Conservation (phyloP, 768 basidiomycete species). For the Boletus sensibilis region DNA sequence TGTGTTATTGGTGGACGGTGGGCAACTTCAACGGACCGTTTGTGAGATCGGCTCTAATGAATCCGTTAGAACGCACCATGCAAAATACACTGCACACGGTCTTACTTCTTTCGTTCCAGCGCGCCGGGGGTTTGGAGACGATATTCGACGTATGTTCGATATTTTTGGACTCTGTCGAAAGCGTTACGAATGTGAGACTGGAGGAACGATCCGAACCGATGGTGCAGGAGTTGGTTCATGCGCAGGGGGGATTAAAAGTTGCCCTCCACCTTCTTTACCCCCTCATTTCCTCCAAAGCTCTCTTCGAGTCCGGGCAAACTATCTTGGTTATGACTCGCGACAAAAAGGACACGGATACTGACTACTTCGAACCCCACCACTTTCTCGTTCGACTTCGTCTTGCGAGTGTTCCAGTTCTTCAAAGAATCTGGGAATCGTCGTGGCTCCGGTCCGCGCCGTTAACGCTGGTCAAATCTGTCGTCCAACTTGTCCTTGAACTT, state of each 20-base stretch:
- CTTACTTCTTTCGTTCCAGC: slow-evolving; percentile 71
- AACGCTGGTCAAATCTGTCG: slow-evolving; percentile 69
- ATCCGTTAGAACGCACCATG: slow-evolving; percentile 63
- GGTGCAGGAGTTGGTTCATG: slow-evolving; percentile 68
- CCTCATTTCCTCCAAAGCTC: slow-evolving; percentile 73
- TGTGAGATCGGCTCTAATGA: neutral
- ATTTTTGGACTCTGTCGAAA: slow-evolving; percentile 59
- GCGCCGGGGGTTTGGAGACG: slow-evolving; percentile 66
- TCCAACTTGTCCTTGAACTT: slow-evolving; percentile 77
- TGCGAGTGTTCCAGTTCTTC: slow-evolving; percentile 63
- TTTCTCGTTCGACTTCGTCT: slow-evolving; percentile 82
- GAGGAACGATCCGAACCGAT: slow-evolving; percentile 58
- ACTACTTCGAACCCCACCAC: slow-evolving; percentile 83
- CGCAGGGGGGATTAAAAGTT: slow-evolving; percentile 79
- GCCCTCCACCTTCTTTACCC: slow-evolving; percentile 74
- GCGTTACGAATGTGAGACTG: slow-evolving; percentile 44
- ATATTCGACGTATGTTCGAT: slow-evolving; percentile 56
- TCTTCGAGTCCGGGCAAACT: slow-evolving; percentile 87
- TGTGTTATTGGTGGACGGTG: slow-evolving; percentile 59
- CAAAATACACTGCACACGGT: slow-evolving; percentile 80
- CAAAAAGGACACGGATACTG: slow-evolving; percentile 72
- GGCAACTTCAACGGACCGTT: slow-evolving; percentile 1
- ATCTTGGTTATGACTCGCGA: slow-evolving; percentile 67
- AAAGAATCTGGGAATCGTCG: slow-evolving; percentile 72
- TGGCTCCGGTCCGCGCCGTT: slow-evolving; percentile 82